These are phyloP conservation scores for Tilletiaria anomala DNA, from an alignment of 1,284 basidiomycete species.

Conservation along the genomic window DNA sequence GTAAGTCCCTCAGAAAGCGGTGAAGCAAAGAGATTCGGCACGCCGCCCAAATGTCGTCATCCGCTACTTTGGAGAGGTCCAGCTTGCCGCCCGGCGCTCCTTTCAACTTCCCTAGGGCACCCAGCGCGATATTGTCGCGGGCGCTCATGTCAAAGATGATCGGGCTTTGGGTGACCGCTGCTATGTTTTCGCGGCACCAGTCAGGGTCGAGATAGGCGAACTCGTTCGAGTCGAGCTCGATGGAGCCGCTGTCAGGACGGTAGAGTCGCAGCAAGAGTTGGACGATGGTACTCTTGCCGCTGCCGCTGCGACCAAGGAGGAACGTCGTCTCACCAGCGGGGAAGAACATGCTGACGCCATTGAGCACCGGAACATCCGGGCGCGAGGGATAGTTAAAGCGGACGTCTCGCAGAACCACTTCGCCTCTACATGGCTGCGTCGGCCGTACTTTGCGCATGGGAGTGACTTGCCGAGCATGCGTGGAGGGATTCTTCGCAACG, in stretches of 20 bases:
- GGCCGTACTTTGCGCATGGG: slow-evolving; percentile 18
- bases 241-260: slow-evolving; percentile 40
- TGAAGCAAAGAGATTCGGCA: slow-evolving; percentile 75
- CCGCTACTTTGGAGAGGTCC: slow-evolving; percentile 43
- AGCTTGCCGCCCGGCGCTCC: neutral
- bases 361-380: slow-evolving; percentile 50
- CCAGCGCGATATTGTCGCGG: slow-evolving; percentile 78
- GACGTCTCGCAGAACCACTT: slow-evolving; percentile 61
- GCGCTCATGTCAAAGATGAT: slow-evolving; percentile 68
- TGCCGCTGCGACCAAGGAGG: slow-evolving; percentile 78
- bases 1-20: slow-evolving; percentile 68
- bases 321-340: slow-evolving; percentile 76
- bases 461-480: slow-evolving; percentile 2
- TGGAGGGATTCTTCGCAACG: neutral
- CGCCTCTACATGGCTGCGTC: slow-evolving; percentile 46
- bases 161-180: slow-evolving; percentile 60
- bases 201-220: slow-evolving; percentile 54
- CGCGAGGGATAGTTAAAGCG: slow-evolving; percentile 77
- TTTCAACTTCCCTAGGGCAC: slow-evolving; percentile 47
- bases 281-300: slow-evolving; percentile 82
- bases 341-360: slow-evolving; percentile 54
- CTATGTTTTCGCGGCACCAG: slow-evolving; percentile 60
- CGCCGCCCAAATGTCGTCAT: slow-evolving; percentile 61
- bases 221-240: slow-evolving; percentile 70
- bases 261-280: slow-evolving; percentile 70